phyloP scores from a whole-genome alignment of 2,329 filamentous ascomycete genomes.

The Aspergillus costaricaensis region DNA sequence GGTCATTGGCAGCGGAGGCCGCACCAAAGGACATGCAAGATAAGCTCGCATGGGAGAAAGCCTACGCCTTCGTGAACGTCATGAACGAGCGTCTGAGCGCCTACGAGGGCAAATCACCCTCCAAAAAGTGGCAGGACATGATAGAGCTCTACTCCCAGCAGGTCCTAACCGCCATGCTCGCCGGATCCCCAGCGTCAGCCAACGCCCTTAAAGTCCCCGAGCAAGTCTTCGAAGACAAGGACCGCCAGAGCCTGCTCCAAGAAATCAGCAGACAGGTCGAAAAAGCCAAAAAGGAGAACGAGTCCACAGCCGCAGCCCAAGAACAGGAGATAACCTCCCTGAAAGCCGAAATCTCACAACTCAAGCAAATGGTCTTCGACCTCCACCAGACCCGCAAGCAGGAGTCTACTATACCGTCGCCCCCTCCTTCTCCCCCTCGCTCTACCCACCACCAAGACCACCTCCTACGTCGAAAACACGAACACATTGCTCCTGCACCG shows the following conservation, averaged over 20 bases:
- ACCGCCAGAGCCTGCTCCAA: neutral
- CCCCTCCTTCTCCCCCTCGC: neutral
- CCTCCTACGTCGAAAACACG: conserved; percentile 7
- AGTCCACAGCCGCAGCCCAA: conserved; percentile 8
- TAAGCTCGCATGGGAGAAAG: conserved; percentile 34
- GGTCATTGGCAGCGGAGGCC: conserved; percentile 29
- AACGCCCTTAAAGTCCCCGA: neutral
- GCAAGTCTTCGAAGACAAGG: neutral
- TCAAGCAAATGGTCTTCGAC: conserved; percentile 33
- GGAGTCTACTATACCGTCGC: conserved; percentile 1
- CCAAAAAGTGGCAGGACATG: conserved; percentile 23
- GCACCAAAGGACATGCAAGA: conserved; percentile 20
- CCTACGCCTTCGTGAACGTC: conserved; percentile 34
- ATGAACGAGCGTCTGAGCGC: conserved; percentile 31
- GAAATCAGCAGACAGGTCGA: neutral
- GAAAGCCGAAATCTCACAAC: conserved; percentile 32
- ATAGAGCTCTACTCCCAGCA: conserved; percentile 28
- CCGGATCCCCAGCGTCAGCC: conserved; percentile 8
- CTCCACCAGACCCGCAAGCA: conserved; percentile 21
- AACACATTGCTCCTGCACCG: neutral
- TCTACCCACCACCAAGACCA: neutral
- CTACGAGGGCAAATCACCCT: conserved; percentile 18
- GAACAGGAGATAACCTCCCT: conserved; percentile 30
- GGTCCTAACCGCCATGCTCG: conserved; percentile 26
- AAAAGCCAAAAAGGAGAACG: neutral